Conservation (phyloP, 495 filamentous ascomycete genomes). For the Pyrenopolyporus hunteri region DNA sequence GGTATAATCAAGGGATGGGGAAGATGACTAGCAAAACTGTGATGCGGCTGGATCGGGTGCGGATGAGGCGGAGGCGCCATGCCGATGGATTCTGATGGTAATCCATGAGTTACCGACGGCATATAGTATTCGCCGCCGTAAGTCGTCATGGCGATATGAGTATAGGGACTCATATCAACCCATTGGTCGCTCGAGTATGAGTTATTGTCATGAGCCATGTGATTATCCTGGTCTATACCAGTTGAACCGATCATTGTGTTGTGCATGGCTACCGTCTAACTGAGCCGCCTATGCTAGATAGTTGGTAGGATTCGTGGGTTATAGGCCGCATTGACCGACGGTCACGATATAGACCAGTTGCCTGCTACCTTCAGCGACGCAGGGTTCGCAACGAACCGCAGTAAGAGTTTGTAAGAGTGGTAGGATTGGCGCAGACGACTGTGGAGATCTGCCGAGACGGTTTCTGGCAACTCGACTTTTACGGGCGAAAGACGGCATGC, state of each 20-base stretch:
- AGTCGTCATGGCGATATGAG: slow-evolving; percentile 53
- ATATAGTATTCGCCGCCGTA: slow-evolving; percentile 53
- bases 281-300: slow-evolving; percentile 34
- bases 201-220: slow-evolving; percentile 54
- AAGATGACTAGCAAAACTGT: slow-evolving; percentile 42
- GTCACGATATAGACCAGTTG: slow-evolving; percentile 34
- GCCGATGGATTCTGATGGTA: slow-evolving; percentile 53
- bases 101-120: slow-evolving; percentile 50
- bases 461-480: slow-evolving; percentile 39
- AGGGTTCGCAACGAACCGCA: slow-evolving; percentile 35
- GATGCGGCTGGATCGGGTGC: slow-evolving; percentile 45
- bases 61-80: slow-evolving; percentile 53
- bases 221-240: slow-evolving; percentile 56
- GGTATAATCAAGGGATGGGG: slow-evolving; percentile 63
- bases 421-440: slow-evolving; percentile 35
- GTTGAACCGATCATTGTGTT: slow-evolving; percentile 55
- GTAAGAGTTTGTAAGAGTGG: slow-evolving; percentile 33
- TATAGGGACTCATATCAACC: slow-evolving; percentile 56
- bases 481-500: slow-evolving; percentile 43
- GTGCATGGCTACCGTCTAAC: slow-evolving; percentile 51
- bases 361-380: slow-evolving; percentile 25
- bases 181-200: slow-evolving; percentile 49
- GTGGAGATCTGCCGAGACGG: slow-evolving; percentile 39
- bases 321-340: slow-evolving; percentile 29
- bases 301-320: slow-evolving; percentile 33